These are phyloP conservation scores for Mentha longifolia DNA, from an alignment of 257 asterid genomes.

Conservation along the genomic window DNA sequence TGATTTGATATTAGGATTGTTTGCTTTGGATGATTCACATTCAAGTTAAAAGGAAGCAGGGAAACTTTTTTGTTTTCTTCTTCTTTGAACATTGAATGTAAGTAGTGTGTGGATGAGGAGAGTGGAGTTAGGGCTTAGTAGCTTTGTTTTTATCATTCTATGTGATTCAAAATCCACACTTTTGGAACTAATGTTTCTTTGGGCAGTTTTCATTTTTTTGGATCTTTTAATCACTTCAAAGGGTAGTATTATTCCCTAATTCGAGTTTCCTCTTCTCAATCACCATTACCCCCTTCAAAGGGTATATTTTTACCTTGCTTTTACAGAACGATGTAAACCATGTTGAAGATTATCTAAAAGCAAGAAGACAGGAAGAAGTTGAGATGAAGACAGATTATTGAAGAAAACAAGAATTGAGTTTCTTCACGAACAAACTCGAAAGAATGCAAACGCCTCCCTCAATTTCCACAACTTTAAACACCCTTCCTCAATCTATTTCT, in stretches of 20 bases:
- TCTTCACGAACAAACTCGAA: constrained; percentile 9
- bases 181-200: not conserved
- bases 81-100: not conserved
- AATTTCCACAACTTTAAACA: constrained; percentile 23
- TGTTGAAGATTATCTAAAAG: too few relatives aligned
- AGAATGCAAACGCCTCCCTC: constrained; percentile 21
- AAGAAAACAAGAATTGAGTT: constrained; percentile 27
- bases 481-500: not conserved
- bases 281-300: too few relatives aligned
- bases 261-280: not conserved
- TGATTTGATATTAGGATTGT: constrained; percentile 4
- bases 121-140: not conserved
- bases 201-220: too few relatives aligned
- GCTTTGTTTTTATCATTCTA: constrained; percentile 5
- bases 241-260: not conserved
- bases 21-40: not conserved
- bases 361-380: not conserved
- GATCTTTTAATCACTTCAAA: not conserved
- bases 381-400: not conserved
- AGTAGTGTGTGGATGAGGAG: not conserved
- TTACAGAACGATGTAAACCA: too few relatives aligned
- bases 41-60: not conserved
- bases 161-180: constrained; percentile 9
- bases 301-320: too few relatives aligned
- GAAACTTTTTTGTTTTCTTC: not conserved